A percentile compares a stretch with the other conserved stretches of the same genome.
Conservation (phyloP, 2,329 filamentous ascomycete genomes). For the Ophiostoma australiae region DNA sequence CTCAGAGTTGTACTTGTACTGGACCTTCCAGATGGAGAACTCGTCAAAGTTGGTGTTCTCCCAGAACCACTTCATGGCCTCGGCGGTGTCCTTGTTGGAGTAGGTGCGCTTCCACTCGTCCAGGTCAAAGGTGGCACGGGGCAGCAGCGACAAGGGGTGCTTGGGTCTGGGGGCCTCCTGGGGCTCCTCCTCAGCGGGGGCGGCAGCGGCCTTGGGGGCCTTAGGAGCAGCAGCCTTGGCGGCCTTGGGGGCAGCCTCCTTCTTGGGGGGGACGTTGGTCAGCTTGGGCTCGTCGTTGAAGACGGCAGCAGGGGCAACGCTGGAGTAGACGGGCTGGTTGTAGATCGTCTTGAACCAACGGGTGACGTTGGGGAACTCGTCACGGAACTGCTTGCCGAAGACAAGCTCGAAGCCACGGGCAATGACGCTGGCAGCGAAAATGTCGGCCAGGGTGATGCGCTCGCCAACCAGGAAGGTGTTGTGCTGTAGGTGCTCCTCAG, state of each 20-base stretch:
- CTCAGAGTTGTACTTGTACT: constrained; percentile 99
- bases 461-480: constrained; percentile 98
- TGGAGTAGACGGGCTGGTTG: constrained; percentile 87
- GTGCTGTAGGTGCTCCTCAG: constrained; percentile 82
- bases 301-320: constrained; percentile 67
- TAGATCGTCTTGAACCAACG: constrained; percentile 94
- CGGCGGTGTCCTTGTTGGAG: constrained; percentile 88
- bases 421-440: constrained; percentile 76
- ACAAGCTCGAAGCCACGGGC: constrained; percentile 88
- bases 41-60: constrained; percentile 89
- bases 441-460: constrained; percentile 92
- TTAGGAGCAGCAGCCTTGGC: constrained; percentile 35
- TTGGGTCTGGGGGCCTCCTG: constrained; percentile 71
- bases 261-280: constrained; percentile 67
- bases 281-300: constrained; percentile 79
- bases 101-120: constrained; percentile 99
- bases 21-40: constrained; percentile 89
- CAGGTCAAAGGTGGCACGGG: constrained; percentile 72
- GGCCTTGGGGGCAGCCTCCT: constrained; percentile 52
- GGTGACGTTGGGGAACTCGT: constrained; percentile 74
- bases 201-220: constrained; percentile 44
- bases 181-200: constrained; percentile 47
- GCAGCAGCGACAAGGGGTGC: constrained; percentile 86
- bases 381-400: constrained; percentile 86
- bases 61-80: constrained; percentile 96